These are phyloP conservation scores for Monosporascus sp. DNA, from an alignment of 2,329 filamentous ascomycete genomes.

Conservation along the genomic window DNA sequence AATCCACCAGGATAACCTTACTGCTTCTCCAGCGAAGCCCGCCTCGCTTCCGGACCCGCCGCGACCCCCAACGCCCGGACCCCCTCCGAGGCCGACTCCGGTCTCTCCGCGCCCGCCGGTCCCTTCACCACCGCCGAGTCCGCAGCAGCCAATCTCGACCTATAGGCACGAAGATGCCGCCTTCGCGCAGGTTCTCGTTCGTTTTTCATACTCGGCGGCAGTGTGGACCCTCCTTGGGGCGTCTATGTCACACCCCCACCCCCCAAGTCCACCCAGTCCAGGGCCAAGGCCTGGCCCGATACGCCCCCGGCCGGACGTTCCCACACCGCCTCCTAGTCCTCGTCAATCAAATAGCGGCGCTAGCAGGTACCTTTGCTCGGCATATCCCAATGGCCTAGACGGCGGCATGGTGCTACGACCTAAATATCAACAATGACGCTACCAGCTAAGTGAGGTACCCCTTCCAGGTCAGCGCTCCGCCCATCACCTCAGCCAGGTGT, in stretches of 20 bases:
- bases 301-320: conserved; percentile 19
- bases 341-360: neutral
- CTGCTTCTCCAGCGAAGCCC: neutral
- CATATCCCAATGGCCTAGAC: neutral
- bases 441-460: no score
- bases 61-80: neutral
- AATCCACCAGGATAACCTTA: neutral
- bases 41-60: neutral
- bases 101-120: conserved; percentile 19
- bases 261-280: conserved; percentile 20
- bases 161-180: conserved; percentile 1
- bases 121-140: conserved; percentile 26
- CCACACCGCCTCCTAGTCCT: conserved; percentile 24
- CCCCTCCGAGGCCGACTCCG: neutral
- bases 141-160: conserved; percentile 7
- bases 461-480: no score
- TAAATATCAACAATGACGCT: no score
- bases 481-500: no score
- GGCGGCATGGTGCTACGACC: neutral
- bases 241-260: conserved; percentile 13
- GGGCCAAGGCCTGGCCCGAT: conserved; percentile 20
- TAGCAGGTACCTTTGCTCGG: no score
- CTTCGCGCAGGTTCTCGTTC: conserved; percentile 7
- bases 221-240: conserved; percentile 2
- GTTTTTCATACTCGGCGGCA: conserved; percentile 5